Evolutionary conservation across 495 filamentous ascomycete species (phyloP), one percentile per base, ranked within the genome.

Genomic region (Penicillium cataractarum): DNA sequence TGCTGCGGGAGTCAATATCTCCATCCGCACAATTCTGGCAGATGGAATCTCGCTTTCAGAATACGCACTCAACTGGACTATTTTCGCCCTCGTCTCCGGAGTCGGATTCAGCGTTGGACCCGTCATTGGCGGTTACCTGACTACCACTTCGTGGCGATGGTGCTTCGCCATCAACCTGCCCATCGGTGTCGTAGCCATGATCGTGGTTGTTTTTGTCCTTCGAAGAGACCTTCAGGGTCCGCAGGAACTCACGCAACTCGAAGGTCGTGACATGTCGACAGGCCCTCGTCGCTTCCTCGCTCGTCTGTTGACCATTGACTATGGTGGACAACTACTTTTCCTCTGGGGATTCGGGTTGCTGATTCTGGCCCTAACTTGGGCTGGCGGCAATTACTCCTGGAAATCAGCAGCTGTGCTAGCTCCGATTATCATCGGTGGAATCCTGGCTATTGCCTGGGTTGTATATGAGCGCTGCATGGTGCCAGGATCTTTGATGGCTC

Each of bases 311-410:
- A 85, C 80, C 1, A 63, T 89, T 26, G 86, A 89, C 66, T 76
- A 78, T 50, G 75, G 78, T 22, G 85, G 86, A 0, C 82, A 83
- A 61, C 54, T 83, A 29, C 69, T 88, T 42, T 88, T 88, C 71
- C 74, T 89, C 12, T 82, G 80, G 71, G 86, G 86, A 15, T 73
- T 87, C 21, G 86, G 84, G 6, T 74, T 87, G 24, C 59, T 88
- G 9, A 80, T 87, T 50, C 73, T 89, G 12, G 86, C 77, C 6
- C 73, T 86, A 26, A 83, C 84, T 17, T 88, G 86, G 86, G 86
- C 72, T 10, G 86, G 86, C 9, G 79, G 79, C 3, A 77, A 74
- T 12, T 88, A 87, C 67, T 53, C 77, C 5, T 88, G 86, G 86
- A 63, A 62, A 6, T 69, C 77, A 10, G 69, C 77, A 8, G 70